phyloP scores from a whole-genome alignment of 208 protist genomes.

The Herpetomonas samuelpessoai region DNA sequence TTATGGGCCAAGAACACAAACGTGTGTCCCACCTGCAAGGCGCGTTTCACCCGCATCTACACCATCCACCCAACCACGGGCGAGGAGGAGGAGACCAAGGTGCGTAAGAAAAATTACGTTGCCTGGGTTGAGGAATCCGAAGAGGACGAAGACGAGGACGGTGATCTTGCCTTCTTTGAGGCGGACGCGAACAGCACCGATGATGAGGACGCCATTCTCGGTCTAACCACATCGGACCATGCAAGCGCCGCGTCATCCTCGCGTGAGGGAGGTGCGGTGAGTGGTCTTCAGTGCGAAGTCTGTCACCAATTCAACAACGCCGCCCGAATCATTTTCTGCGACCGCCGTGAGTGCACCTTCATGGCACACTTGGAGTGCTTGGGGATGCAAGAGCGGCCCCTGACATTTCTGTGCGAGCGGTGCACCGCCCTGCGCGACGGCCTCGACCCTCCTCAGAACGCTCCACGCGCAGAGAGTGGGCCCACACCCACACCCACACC shows the following conservation, averaged over 20 bases:
- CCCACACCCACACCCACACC: too few species aligned
- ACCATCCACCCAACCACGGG: conserved; percentile 14
- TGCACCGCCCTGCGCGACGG: conserved; percentile 38
- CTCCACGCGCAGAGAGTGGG: too few species aligned
- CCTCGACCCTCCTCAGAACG: too few species aligned
- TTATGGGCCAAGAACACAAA: conserved; percentile 84
- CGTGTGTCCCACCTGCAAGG: conserved; percentile 83
- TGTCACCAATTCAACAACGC: conserved; percentile 62
- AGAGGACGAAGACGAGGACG: conserved; percentile 31
- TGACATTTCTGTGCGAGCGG: conserved; percentile 62
- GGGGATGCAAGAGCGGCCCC: conserved; percentile 43
- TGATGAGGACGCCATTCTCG: conserved; percentile 6
- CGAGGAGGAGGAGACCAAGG: conserved; percentile 64
- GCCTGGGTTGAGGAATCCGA: conserved; percentile 39
- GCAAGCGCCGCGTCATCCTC: neutral
- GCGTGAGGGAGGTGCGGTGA: neutral
- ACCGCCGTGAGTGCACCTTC: conserved; percentile 70
- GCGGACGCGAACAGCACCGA: neutral
- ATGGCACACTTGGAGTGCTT: conserved; percentile 79
- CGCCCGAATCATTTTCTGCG: conserved; percentile 81
- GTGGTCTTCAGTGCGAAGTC: conserved; percentile 43
- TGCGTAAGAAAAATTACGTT: conserved; percentile 73
- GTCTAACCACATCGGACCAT: neutral
- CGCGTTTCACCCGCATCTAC: conserved; percentile 79
- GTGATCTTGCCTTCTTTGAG: neutral